Base-by-base conservation (phyloP, 305 asterid genomes). In the Petunia hybrid region DNA sequence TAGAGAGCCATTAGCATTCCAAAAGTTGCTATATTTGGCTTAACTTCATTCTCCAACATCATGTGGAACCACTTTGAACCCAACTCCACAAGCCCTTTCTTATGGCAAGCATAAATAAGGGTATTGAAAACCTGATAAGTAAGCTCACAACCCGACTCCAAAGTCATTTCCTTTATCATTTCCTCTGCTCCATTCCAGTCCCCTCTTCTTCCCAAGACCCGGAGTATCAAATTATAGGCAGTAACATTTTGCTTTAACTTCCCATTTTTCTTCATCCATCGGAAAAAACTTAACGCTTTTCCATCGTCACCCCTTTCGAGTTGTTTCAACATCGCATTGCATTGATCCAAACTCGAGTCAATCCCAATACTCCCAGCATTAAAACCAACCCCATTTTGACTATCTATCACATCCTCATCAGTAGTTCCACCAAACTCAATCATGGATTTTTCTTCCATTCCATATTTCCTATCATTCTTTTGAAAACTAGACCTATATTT, bases 1-100 rank as follows among this genome's bases (percentile, higher is more conserved):
- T 90, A 93, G 63, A 95, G 93, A 59, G 93, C 82, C 99, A 95
- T 93, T 6, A 95, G 81, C 97, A 93, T 93, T 59, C 99, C 99
- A 80, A 93, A 92, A 71, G 97, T 93, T n/a, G 99, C 98, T 76
- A 89, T 87, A 76, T 90, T 93, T 45, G 99, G 99, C 85, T 80
- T 83, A 82, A 93, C 90, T 73, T 82, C 80, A 38, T 84, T 83
- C 63, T 92, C 92, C 91, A 92, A 86, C 99, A 95, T 91, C 92
- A 85, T 84, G 66, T 83, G 80, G 81, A 93, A 93, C 98, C 98
- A 93, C 81, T 84, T 88, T 14, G 87, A 42, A 35, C 95, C 97
- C 76, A 88, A 62, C 85, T 89, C 88, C 38, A 87, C 88, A 8
- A 93, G 87, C 74, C 97, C 98, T 65, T 77, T 84, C 86, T 90